Evolutionary conservation across 192 early-diverging fungal genomes (phyloP), one percentile per base, ranked within the genome.

Genomic region (Phycomyces blakesleeanus): DNA sequence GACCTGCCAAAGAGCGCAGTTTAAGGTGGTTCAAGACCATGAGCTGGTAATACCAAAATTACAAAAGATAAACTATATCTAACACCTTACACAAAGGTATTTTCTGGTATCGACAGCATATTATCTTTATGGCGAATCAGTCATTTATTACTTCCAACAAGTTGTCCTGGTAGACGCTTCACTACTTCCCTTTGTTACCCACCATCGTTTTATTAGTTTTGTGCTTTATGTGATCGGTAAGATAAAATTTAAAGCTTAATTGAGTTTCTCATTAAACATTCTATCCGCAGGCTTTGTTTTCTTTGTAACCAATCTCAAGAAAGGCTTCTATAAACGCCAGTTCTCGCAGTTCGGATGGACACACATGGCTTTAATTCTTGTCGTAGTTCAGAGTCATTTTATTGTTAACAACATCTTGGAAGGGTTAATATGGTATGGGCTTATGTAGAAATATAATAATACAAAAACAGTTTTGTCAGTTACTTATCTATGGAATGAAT

Each of bases 321-420:
- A 94, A 75, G 92, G 91, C 8, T 84, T 89, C 72, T 98, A 98
- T 78, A 84, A 89, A 69, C 93, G 93, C 79, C 96, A 98, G 80
- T 91, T 98, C 74, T 79, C 86, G 4, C 94, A 96, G 77, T 98
- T 98, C 72, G 91, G 88, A 27, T 96, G 93, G 94, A 98, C 94
- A 20, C 96, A 98, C 71, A 96, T 98, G 94, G 88, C 92, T 6
- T 72, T 98, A 57, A 78, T 95, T 37, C 73, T 98, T 8, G 94
- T 98, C 39, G 93, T 98, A 42, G 79, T 89, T 66, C 93, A 94
- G 74, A 91, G 89, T 67, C 94, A 98, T 72, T 96, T 94, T 67
- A 95, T 96, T 74, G 87, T 96, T 72, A 92, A 96, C 73, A 98
- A 98, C 78, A 94, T 98, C 68, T 91, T 98, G 72, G 93, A 96